Conservation (phyloP, 352 stramenopile genomes). For the Lagenidium giganteum region DNA sequence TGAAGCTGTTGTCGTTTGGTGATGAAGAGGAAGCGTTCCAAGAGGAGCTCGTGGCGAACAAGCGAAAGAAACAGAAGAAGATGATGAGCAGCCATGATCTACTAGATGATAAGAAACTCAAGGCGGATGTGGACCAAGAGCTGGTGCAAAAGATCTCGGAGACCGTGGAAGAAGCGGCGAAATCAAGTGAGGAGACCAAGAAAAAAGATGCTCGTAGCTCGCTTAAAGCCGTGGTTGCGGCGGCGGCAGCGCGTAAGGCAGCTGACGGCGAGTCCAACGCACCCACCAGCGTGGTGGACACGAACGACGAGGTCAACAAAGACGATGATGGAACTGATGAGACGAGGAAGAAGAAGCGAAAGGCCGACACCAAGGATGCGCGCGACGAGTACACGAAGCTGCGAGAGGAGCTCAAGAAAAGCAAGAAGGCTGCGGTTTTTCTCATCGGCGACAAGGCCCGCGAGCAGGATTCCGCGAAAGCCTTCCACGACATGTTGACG, state of each 20-base stretch:
- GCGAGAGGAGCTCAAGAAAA: slow-evolving; percentile 57
- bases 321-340: slow-evolving; percentile 4
- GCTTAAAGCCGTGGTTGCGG: slow-evolving; percentile 45
- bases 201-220: slow-evolving; percentile 26
- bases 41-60: slow-evolving; percentile 27
- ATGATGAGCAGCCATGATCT: slow-evolving; percentile 78
- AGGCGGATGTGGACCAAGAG: slow-evolving; percentile 48
- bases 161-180: slow-evolving; percentile 8
- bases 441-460: slow-evolving; percentile 56
- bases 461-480: slow-evolving; percentile 43
- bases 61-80: slow-evolving; percentile 34
- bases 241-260: slow-evolving; percentile 19
- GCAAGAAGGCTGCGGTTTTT: slow-evolving; percentile 51
- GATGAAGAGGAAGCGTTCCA: slow-evolving; percentile 82
- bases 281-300: neutral
- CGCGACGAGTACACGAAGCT: slow-evolving; percentile 64
- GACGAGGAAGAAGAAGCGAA: slow-evolving; percentile 25
- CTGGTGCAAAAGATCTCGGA: slow-evolving; percentile 50
- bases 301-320: neutral
- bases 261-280: neutral
- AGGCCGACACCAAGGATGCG: slow-evolving; percentile 12
- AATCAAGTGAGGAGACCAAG: slow-evolving; percentile 16
- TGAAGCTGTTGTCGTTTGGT: slow-evolving; percentile 95
- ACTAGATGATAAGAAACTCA: slow-evolving; percentile 56
- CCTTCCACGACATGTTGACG: slow-evolving; percentile 68